Conservation (phyloP, 305 asterid genomes). For the Solanum hybrid region DNA sequence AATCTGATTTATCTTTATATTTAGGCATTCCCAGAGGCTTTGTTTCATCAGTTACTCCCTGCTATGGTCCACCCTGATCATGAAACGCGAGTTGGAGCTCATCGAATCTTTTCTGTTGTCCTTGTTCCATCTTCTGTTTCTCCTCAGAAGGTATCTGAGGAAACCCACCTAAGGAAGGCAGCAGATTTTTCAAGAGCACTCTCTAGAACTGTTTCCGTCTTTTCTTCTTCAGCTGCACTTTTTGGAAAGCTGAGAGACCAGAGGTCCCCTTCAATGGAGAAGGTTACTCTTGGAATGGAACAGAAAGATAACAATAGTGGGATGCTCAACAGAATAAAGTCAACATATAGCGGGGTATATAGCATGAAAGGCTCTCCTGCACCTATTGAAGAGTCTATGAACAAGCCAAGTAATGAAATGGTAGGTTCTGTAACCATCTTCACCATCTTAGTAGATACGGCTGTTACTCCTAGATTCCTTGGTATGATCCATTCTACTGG, state of each 20-base stretch:
- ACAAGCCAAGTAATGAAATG: slow-evolving; percentile 35
- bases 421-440: slow-evolving; percentile 23
- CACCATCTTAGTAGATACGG: not conserved
- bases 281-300: slow-evolving; percentile 23
- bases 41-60: slow-evolving; percentile 91
- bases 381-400: slow-evolving; percentile 26
- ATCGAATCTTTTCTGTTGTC: slow-evolving; percentile 86
- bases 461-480: not conserved
- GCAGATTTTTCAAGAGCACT: slow-evolving; percentile 67
- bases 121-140: slow-evolving; percentile 91
- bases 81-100: slow-evolving; percentile 92
- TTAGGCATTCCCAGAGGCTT: slow-evolving; percentile 95
- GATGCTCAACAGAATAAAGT: slow-evolving; percentile 55
- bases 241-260: slow-evolving; percentile 72
- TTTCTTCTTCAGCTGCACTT: slow-evolving; percentile 95
- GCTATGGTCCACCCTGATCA: slow-evolving; percentile 96
- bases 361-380: slow-evolving; percentile 49
- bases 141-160: slow-evolving; percentile 38
- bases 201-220: slow-evolving; percentile 89
- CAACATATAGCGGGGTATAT: slow-evolving; percentile 72
- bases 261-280: slow-evolving; percentile 31
- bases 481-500: not conserved
- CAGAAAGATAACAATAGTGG: slow-evolving; percentile 42
- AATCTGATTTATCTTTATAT: not conserved
- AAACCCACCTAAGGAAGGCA: slow-evolving; percentile 29